Percentiles rank a stretch among this genome's conserved stretches.
Evolutionary conservation across 2,329 filamentous ascomycete species (phyloP).

Genomic region (Dothistroma pini): DNA sequence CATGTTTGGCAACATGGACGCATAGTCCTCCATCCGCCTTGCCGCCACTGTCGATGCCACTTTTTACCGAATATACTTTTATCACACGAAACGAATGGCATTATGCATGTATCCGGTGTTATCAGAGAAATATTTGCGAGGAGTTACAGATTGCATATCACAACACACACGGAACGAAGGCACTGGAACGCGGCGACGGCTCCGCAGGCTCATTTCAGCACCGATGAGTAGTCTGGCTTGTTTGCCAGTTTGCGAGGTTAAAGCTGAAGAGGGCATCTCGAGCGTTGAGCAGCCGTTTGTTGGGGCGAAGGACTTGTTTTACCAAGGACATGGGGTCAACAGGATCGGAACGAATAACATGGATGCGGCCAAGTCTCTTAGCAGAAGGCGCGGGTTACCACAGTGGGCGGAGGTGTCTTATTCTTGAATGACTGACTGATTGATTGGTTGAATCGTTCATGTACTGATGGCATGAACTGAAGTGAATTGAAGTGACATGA

Average conservation of each 20-base stretch:
- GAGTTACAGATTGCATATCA: slow-evolving; percentile 20
- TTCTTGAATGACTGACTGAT: not conserved
- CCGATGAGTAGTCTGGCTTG: slow-evolving; percentile 24
- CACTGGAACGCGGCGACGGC: slow-evolving; percentile 15
- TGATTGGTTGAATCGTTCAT: not conserved
- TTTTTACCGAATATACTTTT: not conserved
- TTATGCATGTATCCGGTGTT: slow-evolving; percentile 2
- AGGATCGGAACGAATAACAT: not conserved
- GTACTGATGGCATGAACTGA: not conserved
- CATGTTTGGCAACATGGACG: slow-evolving; percentile 95
- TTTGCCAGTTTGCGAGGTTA: slow-evolving; percentile 33
- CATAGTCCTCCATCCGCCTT: slow-evolving; percentile 45
- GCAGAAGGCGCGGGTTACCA: slow-evolving; percentile 1
- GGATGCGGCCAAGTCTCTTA: not conserved
- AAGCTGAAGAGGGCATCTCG: slow-evolving; percentile 29
- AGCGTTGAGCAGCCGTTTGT: slow-evolving; percentile 29
- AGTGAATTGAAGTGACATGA: not conserved
- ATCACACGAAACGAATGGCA: not conserved
- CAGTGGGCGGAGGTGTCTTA: not conserved
- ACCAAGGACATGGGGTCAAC: not conserved
- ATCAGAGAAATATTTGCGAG: slow-evolving; percentile 12
- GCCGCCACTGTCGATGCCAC: not conserved
- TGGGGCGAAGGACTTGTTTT: not conserved
- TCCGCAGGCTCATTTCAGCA: slow-evolving; percentile 20
- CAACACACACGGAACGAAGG: slow-evolving; percentile 22